Base-by-base conservation (phyloP, 139 green algal species). In the Haematococcus sp. region DNA sequence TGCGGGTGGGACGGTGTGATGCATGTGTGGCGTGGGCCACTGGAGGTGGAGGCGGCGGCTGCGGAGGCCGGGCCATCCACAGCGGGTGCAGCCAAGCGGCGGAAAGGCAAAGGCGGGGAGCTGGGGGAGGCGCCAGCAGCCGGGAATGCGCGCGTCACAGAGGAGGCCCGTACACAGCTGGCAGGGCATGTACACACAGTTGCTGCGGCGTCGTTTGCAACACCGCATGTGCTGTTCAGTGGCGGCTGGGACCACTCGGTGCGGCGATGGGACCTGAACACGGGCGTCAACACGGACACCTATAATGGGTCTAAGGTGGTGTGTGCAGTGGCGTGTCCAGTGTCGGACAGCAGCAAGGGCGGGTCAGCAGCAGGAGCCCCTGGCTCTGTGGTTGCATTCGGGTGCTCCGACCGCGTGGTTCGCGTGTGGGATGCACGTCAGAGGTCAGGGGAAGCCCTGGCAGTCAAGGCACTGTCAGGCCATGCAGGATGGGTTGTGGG, bases 211-310 rank as follows among this genome's bases (percentile, higher is more conserved):
- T 61, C 72, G 4, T 97, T 89, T 89, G 66, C 84, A 1, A 70
- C 63, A 7, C 63, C 79, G 46, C 69, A 64, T 4, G 69, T 65
- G 7, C 23, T 96, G 4, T 83, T 80, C 76, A 93, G 82, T 33
- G 84, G 81, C 5, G 92, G 86, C 2, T 97, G 89, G 90, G 93
- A 97, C 76, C 90, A 95, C 71, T 86, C 78, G 35, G 82, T 87
- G 32, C 80, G 88, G 28, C 58, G 82, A 19, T 97, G 89, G 87
- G 93, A 97, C 75, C 81, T 85, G 1, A 72, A 76, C 1, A 82
- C 81, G 0, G 78, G 76, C 13, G 56, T 68, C 9, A 79, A 83
- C 15, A 77, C 71, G 7, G 83, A 94, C 33, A 91, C 86, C 0
- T 84, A 92, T 63, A 87, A 88, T 56, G 83, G 83, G 64, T 88